phyloP scores from a whole-genome alignment of 345 rosid species.

The Kernera saxatilis region DNA sequence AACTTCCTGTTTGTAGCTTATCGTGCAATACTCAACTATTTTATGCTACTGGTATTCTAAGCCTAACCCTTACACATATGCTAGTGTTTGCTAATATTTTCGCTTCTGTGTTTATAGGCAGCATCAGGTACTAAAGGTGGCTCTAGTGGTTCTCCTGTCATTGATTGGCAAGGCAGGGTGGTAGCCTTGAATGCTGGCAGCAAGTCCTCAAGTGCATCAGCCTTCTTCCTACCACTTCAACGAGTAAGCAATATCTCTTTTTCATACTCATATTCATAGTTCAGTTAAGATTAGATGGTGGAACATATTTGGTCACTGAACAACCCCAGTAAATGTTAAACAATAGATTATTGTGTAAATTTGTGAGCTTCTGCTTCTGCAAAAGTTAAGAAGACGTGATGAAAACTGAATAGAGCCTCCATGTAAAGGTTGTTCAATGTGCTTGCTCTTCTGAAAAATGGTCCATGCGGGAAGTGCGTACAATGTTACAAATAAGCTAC shows the following conservation, averaged over 20 bases:
- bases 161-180: slow-evolving; percentile 92
- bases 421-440: not conserved
- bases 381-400: not conserved
- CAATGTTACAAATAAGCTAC: not conserved
- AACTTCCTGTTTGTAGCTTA: slow-evolving; percentile 4
- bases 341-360: not conserved
- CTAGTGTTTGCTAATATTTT: not conserved
- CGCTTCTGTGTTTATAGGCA: slow-evolving; percentile 49
- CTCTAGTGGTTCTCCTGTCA: slow-evolving; percentile 98
- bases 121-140: slow-evolving; percentile 98
- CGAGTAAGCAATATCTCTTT: slow-evolving; percentile 45
- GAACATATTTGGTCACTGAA: not conserved
- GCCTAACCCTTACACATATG: not conserved
- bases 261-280: not conserved
- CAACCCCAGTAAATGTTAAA: not conserved
- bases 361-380: slow-evolving; percentile 8
- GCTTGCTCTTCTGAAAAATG: not conserved
- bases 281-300: slow-evolving; percentile 2
- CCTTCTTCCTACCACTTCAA: slow-evolving; percentile 83
- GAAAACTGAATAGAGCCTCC: not conserved
- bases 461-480: not conserved
- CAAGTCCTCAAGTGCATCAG: slow-evolving; percentile 84
- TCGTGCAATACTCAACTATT: not conserved
- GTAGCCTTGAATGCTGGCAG: slow-evolving; percentile 98
- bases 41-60: not conserved